Evolutionary conservation across 2,329 filamentous ascomycete genomes (phyloP).

Genomic region (Fusarium penzigii): DNA sequence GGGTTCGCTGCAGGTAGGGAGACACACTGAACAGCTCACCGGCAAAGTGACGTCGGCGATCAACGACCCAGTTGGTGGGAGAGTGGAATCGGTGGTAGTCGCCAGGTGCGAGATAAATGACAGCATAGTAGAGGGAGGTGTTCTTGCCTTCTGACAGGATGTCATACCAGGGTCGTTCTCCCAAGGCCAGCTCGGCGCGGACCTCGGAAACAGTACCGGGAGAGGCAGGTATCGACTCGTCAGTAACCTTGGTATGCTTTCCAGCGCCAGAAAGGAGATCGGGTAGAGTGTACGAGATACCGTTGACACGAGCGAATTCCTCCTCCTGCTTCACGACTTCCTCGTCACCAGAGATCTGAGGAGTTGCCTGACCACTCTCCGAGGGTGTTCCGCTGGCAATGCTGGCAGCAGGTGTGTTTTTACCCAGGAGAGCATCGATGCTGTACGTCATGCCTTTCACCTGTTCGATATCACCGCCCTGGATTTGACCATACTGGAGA

Average conservation of each 20-base stretch:
- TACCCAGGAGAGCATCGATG: slow-evolving; percentile 86
- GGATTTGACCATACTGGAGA: slow-evolving; percentile 88
- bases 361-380: slow-evolving; percentile 22
- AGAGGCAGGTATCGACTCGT: slow-evolving; percentile 68
- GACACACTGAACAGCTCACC: slow-evolving; percentile 95
- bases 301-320: slow-evolving; percentile 92
- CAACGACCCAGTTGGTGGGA: slow-evolving; percentile 91
- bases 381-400: slow-evolving; percentile 43
- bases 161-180: slow-evolving; percentile 70
- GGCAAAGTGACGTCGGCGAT: slow-evolving; percentile 93
- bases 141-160: slow-evolving; percentile 61
- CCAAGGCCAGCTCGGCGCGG: slow-evolving; percentile 76
- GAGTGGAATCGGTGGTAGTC: slow-evolving; percentile 99
- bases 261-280: slow-evolving; percentile 77
- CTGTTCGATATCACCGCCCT: slow-evolving; percentile 93
- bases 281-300: slow-evolving; percentile 92
- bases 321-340: slow-evolving; percentile 78
- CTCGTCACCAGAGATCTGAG: slow-evolving; percentile 49
- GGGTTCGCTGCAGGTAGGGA: slow-evolving; percentile 87
- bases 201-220: slow-evolving; percentile 80
- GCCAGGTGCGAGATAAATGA: slow-evolving; percentile 93
- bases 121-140: slow-evolving; percentile 85
- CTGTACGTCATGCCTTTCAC: slow-evolving; percentile 99
- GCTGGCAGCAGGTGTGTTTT: slow-evolving; percentile 57
- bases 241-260: slow-evolving; percentile 55